Evolutionary conservation across 2,329 filamentous ascomycete species (phyloP), one percentile per base, ranked within the genome.

Genomic region (Clonostachys sp.): DNA sequence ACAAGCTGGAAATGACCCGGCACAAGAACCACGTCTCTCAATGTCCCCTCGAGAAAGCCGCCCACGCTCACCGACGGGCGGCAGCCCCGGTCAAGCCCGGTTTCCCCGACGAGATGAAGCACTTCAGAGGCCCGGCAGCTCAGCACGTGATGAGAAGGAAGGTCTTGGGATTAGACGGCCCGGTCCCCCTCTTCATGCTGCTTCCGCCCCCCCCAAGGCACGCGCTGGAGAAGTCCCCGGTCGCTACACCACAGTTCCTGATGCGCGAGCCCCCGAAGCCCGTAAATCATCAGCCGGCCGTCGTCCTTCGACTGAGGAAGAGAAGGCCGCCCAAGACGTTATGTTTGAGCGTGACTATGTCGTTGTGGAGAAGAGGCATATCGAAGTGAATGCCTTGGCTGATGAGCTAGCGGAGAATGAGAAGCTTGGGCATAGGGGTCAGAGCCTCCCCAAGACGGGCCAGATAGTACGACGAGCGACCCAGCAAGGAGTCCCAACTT

Each of bases 331-430:
- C 4, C 89, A 95, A 57, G 92, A 97, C 53, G 84, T 95, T 44
- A 88, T 88, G 2, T 87, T 95, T 57, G 91, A 96, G 62, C 83
- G 92, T 54, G 94, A 97, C 55, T 99, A 97, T 58, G 92, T 99
- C 17, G 77, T 97, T 24, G 89, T 99, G 12, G 94, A 99, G 70
- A 96, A 96, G 72, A 84, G 87, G 54, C 87, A 91, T 17, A 91
- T 99, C 12, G 92, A 97, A 65, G 92, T 99, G 45, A 97, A 99
- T 64, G 94, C 94, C 4, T 87, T 99, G 59, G 94, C 94, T 18
- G 94, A 99, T 65, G 92, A 97, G 67, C 74, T 99, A 61, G 91
- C 90, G 41, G 87, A 91, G 45, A 92, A 88, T 59, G 87, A 88
- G 43, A 83, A 83, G 44, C 68, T 84, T 18, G 77, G 58, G 52